Conservation (phyloP, 768 basidiomycete genomes). For the Termitomyces sp. region DNA sequence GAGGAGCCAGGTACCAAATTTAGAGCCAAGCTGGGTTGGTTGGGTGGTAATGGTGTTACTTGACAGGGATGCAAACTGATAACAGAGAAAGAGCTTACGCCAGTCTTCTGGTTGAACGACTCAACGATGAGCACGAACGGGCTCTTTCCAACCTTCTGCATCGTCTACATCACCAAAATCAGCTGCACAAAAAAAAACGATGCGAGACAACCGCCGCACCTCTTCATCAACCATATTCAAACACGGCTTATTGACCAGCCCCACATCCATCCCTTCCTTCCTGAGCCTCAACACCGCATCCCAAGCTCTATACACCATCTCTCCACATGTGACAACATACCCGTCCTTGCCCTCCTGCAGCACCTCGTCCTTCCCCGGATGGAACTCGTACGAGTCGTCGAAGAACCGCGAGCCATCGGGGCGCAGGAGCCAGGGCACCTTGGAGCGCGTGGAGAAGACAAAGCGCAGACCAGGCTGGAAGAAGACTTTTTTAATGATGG, state of each 20-base stretch:
- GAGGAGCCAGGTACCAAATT: constrained; percentile 81
- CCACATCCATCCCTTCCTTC: constrained; percentile 71
- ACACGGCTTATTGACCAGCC: constrained; percentile 81
- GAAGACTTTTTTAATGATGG: constrained; percentile 72
- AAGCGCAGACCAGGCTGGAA: constrained; percentile 81
- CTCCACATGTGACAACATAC: constrained; percentile 82
- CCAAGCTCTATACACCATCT: constrained; percentile 79
- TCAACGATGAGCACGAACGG: constrained; percentile 83
- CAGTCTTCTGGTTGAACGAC: constrained; percentile 85
- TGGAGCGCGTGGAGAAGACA: constrained; percentile 85
- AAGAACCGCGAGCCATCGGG: constrained; percentile 50
- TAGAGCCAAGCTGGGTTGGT: constrained; percentile 57
- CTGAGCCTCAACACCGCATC: constrained; percentile 77
- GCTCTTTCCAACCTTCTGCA: constrained; percentile 65
- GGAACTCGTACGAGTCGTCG: constrained; percentile 59
- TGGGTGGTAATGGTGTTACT: not conserved
- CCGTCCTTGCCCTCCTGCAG: constrained; percentile 74
- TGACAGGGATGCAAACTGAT: no score
- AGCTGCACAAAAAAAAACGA: not conserved
- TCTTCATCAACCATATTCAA: constrained; percentile 82
- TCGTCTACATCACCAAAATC: constrained; percentile 29
- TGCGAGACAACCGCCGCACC: constrained; percentile 23
- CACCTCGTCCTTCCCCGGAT: constrained; percentile 80
- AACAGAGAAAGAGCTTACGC: constrained; percentile 27
- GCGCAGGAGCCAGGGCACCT: constrained; percentile 82